Conservation (phyloP, 306 rosid genomes). For the Lathyrus sativus region DNA sequence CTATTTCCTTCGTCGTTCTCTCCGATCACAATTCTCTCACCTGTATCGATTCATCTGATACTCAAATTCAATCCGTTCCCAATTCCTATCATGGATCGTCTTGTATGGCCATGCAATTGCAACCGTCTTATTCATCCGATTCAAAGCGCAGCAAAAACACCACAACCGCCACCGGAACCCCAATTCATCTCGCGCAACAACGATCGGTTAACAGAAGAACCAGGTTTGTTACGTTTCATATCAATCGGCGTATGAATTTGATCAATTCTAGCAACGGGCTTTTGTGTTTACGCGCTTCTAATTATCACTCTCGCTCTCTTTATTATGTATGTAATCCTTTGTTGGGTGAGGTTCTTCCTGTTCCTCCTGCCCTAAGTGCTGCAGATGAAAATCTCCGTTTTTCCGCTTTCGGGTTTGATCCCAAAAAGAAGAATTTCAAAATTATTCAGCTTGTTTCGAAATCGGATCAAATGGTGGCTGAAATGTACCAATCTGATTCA, state of each 20-base stretch:
- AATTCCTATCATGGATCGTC: constrained; percentile 23
- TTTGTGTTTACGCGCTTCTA: constrained; percentile 19
- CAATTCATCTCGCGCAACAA: background rate
- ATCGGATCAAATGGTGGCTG: constrained; percentile 10
- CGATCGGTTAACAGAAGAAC: background rate
- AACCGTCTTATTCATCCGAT: background rate
- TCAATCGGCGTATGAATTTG: background rate
- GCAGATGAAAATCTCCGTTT: background rate
- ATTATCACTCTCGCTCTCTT: background rate
- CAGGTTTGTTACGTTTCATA: constrained; percentile 5
- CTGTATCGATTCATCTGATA: background rate
- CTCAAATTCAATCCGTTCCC: background rate
- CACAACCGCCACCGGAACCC: background rate
- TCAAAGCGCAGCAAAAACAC: background rate
- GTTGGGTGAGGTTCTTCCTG: constrained; percentile 33
- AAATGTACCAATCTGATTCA: constrained; percentile 26
- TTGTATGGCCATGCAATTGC: background rate
- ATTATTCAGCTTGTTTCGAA: constrained; percentile 25
- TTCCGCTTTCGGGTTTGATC: constrained; percentile 37
- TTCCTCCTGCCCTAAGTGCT: constrained; percentile 20
- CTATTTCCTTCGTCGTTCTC: constrained; percentile 21
- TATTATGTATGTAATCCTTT: constrained; percentile 39
- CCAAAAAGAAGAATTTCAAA: constrained; percentile 5
- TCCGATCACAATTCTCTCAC: background rate
- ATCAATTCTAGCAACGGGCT: constrained; percentile 43